phyloP scores from a whole-genome alignment of 2,329 filamentous ascomycete genomes.

The Metarhizium brunneum region DNA sequence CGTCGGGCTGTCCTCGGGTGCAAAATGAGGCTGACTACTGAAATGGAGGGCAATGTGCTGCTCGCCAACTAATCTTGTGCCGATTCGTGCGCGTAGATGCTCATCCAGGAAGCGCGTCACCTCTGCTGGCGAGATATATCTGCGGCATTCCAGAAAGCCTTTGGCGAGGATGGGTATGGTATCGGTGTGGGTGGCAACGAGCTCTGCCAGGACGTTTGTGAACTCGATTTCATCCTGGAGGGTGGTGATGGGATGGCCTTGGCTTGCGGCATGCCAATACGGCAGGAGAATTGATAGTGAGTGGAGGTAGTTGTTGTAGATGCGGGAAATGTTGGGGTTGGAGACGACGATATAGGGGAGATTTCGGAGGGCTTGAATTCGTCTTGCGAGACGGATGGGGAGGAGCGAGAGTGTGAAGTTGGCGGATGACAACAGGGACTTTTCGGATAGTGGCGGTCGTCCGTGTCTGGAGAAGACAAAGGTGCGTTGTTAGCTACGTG shows the following conservation, averaged over 20 bases:
- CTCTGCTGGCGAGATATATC: slow-evolving; percentile 73
- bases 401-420: slow-evolving; percentile 93
- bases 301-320: slow-evolving; percentile 94
- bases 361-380: slow-evolving; percentile 86
- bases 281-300: slow-evolving; percentile 85
- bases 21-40: slow-evolving; percentile 59
- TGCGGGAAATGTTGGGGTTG: slow-evolving; percentile 89
- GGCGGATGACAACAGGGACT: slow-evolving; percentile 77
- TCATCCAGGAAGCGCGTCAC: slow-evolving; percentile 92
- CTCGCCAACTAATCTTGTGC: slow-evolving; percentile 87
- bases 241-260: slow-evolving; percentile 35
- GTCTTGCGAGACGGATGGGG: slow-evolving; percentile 83
- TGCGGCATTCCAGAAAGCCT: slow-evolving; percentile 86
- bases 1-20: slow-evolving; percentile 40
- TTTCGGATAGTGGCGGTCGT: slow-evolving; percentile 71
- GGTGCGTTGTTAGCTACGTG: not conserved
- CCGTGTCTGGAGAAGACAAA: slow-evolving; percentile 45
- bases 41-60: slow-evolving; percentile 90
- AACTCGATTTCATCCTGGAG: slow-evolving; percentile 85
- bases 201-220: slow-evolving; percentile 83
- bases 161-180: slow-evolving; percentile 89
- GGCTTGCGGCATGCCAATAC: slow-evolving; percentile 49
- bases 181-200: slow-evolving; percentile 91
- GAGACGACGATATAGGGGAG: slow-evolving; percentile 96
- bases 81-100: slow-evolving; percentile 87